Conservation (phyloP, 192 early-diverging fungal species). For the Helicostylum pulchrum region DNA sequence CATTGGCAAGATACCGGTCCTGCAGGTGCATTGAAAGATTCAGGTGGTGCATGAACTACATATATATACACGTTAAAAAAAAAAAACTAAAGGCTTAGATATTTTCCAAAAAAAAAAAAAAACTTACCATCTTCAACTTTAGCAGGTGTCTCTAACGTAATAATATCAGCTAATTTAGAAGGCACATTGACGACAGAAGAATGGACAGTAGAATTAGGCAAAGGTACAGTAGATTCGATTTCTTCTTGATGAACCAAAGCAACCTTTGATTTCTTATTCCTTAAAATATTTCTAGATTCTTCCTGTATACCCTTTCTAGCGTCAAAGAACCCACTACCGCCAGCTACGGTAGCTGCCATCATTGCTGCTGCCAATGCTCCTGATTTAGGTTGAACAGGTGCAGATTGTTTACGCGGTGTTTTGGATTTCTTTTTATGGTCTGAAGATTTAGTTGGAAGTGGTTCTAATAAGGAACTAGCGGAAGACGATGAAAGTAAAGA, state of each 20-base stretch:
- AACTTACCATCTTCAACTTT: conserved; percentile 14
- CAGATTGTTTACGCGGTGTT: conserved; percentile 1
- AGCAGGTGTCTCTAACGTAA: background rate
- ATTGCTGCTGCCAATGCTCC: conserved; percentile 36
- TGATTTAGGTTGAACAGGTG: conserved; percentile 20
- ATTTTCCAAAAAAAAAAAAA: background rate
- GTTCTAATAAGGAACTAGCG: conserved; percentile 9
- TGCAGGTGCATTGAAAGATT: conserved; percentile 42
- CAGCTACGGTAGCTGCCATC: conserved; percentile 38
- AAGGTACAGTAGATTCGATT: background rate
- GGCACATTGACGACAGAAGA: background rate
- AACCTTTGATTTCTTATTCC: conserved; percentile 5
- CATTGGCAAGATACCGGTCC: conserved; percentile 57
- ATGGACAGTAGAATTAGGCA: background rate
- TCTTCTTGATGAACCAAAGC: background rate
- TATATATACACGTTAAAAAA: background rate
- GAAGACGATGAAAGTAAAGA: background rate
- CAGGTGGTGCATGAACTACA: conserved; percentile 45
- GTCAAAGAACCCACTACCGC: conserved; percentile 29
- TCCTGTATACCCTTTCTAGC: conserved; percentile 16
- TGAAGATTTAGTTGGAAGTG: conserved; percentile 9
- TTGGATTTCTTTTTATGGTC: conserved; percentile 11
- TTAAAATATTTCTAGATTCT: conserved; percentile 4
- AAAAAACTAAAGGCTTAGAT: background rate
- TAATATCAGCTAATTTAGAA: background rate